These are phyloP conservation scores for Cladosporium sphaerospermum DNA, from an alignment of 2,329 filamentous ascomycete species.

Conservation along the genomic window DNA sequence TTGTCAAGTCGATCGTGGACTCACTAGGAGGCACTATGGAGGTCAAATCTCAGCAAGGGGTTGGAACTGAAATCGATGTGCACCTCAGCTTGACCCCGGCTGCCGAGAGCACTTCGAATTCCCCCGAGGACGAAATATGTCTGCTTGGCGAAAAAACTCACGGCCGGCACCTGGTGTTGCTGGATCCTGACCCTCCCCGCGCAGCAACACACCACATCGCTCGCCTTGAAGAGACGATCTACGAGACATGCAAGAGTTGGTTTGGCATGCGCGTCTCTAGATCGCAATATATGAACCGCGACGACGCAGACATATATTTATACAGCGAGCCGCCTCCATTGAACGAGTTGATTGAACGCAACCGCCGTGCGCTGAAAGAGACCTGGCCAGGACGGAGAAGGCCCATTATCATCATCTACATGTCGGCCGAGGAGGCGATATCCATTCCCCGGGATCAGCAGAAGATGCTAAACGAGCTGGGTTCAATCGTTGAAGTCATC, in stretches of 20 bases:
- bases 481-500: slow-evolving; percentile 29
- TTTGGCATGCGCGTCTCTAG: slow-evolving; percentile 19
- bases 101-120: slow-evolving; percentile 2
- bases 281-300: slow-evolving; percentile 14
- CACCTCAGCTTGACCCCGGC: slow-evolving; percentile 16
- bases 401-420: slow-evolving; percentile 32
- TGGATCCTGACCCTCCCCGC: slow-evolving; percentile 13
- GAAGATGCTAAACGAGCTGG: slow-evolving; percentile 15
- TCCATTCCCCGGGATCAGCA: slow-evolving; percentile 18
- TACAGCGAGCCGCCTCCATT: slow-evolving; percentile 21
- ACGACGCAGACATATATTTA: slow-evolving; percentile 20
- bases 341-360: slow-evolving; percentile 15
- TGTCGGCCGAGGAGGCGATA: slow-evolving; percentile 29
- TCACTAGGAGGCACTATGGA: slow-evolving; percentile 55
- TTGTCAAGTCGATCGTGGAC: slow-evolving; percentile 55
- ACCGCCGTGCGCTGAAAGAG: slow-evolving; percentile 5
- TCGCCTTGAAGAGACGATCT: slow-evolving; percentile 18
- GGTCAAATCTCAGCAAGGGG: slow-evolving; percentile 45
- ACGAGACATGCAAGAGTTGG: slow-evolving; percentile 18
- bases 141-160: slow-evolving; percentile 12
- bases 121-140: slow-evolving; percentile 14
- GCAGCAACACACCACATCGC: slow-evolving; percentile 13
- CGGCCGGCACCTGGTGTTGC: slow-evolving; percentile 18
- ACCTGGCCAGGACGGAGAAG: slow-evolving; percentile 5
- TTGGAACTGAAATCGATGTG: slow-evolving; percentile 22